Percentiles rank a stretch among this genome's conserved stretches.
Conservation (phyloP, 2,329 filamentous ascomycete species). For the Herpotrichia juniperi region DNA sequence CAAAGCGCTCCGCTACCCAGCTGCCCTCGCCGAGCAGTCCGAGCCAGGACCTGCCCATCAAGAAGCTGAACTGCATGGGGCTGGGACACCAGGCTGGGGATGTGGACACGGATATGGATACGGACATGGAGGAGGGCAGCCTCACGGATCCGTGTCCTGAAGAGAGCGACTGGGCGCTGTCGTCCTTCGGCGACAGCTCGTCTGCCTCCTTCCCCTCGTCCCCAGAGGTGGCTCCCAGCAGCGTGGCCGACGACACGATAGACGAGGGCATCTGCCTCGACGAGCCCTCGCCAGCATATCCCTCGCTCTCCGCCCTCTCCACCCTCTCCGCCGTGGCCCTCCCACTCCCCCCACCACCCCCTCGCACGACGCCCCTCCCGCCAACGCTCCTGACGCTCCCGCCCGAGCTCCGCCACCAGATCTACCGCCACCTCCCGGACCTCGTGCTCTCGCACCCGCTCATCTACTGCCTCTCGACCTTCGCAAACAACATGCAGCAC, state of each 20-base stretch:
- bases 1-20: conserved; percentile 45
- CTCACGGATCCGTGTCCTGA: conserved; percentile 24
- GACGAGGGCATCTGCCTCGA: conserved; percentile 15
- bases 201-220: conserved; percentile 28
- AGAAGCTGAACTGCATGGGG: conserved; percentile 42
- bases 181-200: conserved; percentile 17
- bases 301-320: conserved; percentile 25
- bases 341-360: conserved; percentile 25
- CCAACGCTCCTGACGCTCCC: conserved; percentile 43
- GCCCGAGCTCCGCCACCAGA: conserved; percentile 44
- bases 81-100: conserved; percentile 9
- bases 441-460: conserved; percentile 43
- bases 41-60: conserved; percentile 39
- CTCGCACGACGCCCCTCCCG: conserved; percentile 10
- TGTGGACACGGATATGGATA: conserved; percentile 1
- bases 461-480: conserved; percentile 49
- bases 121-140: conserved; percentile 21
- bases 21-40: conserved; percentile 44
- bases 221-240: conserved; percentile 23
- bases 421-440: conserved; percentile 45
- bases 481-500: conserved; percentile 44
- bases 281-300: conserved; percentile 18
- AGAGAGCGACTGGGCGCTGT: conserved; percentile 22
- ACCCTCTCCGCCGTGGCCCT: conserved; percentile 36
- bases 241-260: conserved; percentile 27